Evolutionary conservation across 1,284 basidiomycete genomes (phyloP).

Genomic region (Papiliotrema flavescens): DNA sequence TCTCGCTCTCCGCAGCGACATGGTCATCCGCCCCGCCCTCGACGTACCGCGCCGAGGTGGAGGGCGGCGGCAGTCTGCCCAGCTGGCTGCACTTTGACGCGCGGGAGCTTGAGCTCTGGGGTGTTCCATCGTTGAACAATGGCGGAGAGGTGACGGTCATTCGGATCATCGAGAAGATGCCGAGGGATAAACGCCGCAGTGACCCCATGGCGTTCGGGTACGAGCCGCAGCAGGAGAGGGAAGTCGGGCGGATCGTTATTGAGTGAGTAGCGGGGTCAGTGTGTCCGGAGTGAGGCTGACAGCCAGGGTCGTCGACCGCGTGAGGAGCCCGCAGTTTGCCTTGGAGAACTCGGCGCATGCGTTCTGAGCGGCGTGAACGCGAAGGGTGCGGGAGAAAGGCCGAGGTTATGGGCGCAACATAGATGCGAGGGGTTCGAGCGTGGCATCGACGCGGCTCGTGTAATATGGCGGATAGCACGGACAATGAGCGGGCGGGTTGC

Average conservation of each 20-base stretch:
- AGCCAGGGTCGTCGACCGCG: constrained; percentile 30
- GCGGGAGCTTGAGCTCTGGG: constrained; percentile 45
- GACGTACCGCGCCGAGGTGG: constrained; percentile 41
- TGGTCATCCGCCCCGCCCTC: constrained; percentile 43
- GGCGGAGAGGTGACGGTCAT: constrained; percentile 30
- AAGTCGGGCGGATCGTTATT: constrained; percentile 38
- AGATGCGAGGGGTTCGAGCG: background rate
- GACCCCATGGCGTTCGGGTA: constrained; percentile 40
- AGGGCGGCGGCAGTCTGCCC: constrained; percentile 32
- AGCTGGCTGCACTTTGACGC: constrained; percentile 46
- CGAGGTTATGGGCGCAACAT: background rate
- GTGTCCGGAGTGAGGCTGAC: constrained; percentile 4
- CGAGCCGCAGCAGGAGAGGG: constrained; percentile 36
- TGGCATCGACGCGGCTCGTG: too few relatives aligned
- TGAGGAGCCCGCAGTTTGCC: constrained; percentile 35
- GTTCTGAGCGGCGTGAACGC: constrained; percentile 14
- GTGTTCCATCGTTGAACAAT: constrained; percentile 33
- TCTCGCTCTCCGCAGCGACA: constrained; percentile 41
- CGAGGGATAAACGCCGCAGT: constrained; percentile 32
- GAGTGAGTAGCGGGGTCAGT: constrained; percentile 29
- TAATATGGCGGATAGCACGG: too few relatives aligned
- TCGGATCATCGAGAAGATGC: constrained; percentile 38
- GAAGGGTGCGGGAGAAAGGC: too few relatives aligned
- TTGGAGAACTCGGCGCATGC: constrained; percentile 36
- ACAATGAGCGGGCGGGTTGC: too few relatives aligned